Conservation (phyloP, 2,329 filamentous ascomycete species). For the Beauveria sp. region DNA sequence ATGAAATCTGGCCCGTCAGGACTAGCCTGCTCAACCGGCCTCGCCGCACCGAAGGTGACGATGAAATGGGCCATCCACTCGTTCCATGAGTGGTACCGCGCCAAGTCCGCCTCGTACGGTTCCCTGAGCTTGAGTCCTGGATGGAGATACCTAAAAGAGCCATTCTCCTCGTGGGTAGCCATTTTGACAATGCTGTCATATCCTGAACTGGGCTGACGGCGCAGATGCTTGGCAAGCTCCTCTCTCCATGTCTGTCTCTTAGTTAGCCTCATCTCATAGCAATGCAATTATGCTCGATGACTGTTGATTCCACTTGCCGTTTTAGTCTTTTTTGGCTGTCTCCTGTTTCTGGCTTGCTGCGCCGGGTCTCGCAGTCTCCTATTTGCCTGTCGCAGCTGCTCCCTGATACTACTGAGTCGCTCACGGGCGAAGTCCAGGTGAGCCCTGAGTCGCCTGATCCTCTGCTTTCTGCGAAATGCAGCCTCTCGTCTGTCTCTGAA, state of each 20-base stretch:
- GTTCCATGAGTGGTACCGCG: no score
- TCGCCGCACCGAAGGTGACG: no score
- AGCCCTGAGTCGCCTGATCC: neutral
- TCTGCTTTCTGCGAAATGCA: neutral
- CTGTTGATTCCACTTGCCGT: neutral
- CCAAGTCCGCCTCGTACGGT: neutral
- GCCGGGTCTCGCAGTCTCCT: neutral
- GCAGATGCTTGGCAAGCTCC: neutral
- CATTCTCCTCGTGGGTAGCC: constrained; percentile 26
- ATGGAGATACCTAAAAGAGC: neutral
- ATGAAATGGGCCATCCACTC: neutral
- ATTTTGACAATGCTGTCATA: constrained; percentile 18
- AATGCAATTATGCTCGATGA: neutral
- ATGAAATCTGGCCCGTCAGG: neutral
- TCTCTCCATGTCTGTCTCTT: neutral
- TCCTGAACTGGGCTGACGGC: neutral
- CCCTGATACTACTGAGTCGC: neutral
- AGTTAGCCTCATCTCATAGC: neutral
- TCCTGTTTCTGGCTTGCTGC: neutral
- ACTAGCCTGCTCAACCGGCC: neutral
- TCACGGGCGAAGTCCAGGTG: neutral
- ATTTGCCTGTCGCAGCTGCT: neutral
- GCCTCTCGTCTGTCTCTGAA: neutral
- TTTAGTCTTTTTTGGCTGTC: neutral
- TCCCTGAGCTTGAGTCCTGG: neutral